Base-by-base conservation (phyloP, 257 asterid species). In the Solanum sparsipilum region DNA sequence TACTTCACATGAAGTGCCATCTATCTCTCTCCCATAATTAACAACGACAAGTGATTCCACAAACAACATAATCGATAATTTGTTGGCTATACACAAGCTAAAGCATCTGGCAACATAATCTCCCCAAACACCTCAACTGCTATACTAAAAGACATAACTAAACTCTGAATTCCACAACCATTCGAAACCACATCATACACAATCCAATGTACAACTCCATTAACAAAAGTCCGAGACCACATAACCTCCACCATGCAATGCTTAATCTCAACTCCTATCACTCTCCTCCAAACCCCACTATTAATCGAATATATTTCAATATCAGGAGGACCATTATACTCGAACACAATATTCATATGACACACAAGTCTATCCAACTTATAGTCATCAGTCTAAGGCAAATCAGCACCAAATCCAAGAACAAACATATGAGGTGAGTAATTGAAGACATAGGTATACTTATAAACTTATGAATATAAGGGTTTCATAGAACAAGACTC, bases 161-260 rank as follows among this genome's bases (percentile, higher is more conserved):
- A 90, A 85, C 91, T 84, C 72, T 88, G 65, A 20, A 70, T 12
- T 29, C 21, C 36, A 3, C 73, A 52, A 4, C 85, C 52, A 35
- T 63, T 85, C 18, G 68, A 35, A 21, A 39, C 48, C 5, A 79
- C 86, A 68, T 83, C 89, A 32, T 89, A 93, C 2, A 89, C 94
- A 21, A 93, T 88, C 95, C 96, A 93, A 84, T 93, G 96, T 52
- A 92, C 88, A 86, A 65, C 13, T 21, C 95, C 94, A 13, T 91
- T 85, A 52, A 91, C 67, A 82, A 87, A 92, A 48, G 86, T 88
- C 60, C 91, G 94, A 13, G 90, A 74, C 94, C 93, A 91, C 65
- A 83, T 72, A 25, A 63, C 89, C 13, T 91, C 91, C 20, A 87
- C 82, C 58, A 93, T 34, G 25, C 82, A 83, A 89, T 88, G 88